Percentiles rank a stretch among this genome's conserved stretches.
Evolutionary conservation across 2,329 filamentous ascomycete genomes (phyloP).

Genomic region (Xylaria arbuscula): DNA sequence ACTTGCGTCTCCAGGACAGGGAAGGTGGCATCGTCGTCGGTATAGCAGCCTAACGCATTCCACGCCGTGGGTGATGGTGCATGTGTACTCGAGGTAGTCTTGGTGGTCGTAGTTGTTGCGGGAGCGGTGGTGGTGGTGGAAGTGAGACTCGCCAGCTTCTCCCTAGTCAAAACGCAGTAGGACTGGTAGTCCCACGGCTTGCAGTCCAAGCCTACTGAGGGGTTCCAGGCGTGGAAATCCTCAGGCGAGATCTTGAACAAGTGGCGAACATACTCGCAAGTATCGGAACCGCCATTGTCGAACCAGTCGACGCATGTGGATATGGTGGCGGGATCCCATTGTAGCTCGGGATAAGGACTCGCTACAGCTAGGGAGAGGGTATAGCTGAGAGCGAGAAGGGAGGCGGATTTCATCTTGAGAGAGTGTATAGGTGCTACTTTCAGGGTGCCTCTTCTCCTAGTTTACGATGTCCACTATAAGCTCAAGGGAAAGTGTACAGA

Average conservation of each 20-base stretch:
- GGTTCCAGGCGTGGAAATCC: conserved; percentile 24
- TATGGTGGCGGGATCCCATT: conserved; percentile 8
- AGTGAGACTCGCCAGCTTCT: neutral
- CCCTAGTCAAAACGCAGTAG: conserved; percentile 17
- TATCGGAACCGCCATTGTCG: conserved; percentile 1
- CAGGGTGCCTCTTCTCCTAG: neutral
- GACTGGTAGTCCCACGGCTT: conserved; percentile 9
- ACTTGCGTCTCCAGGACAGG: neutral
- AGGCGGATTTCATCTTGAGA: no score
- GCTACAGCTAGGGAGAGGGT: conserved; percentile 4
- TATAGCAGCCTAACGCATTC: neutral
- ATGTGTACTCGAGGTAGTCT: neutral
- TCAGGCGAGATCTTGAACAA: neutral
- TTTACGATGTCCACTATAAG: neutral
- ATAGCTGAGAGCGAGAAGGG: neutral
- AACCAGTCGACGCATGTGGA: conserved; percentile 17
- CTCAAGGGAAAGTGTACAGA: no score
- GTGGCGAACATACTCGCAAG: conserved; percentile 15
- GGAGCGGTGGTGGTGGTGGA: neutral
- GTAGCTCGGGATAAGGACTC: neutral
- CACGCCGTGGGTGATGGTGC: neutral
- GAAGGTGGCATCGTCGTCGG: neutral
- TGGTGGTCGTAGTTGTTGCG: neutral
- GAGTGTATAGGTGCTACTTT: neutral
- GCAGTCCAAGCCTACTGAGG: conserved; percentile 15